Evolutionary conservation across 2,329 filamentous ascomycete genomes (phyloP).

Genomic region (Pestalotiopsis sp.): DNA sequence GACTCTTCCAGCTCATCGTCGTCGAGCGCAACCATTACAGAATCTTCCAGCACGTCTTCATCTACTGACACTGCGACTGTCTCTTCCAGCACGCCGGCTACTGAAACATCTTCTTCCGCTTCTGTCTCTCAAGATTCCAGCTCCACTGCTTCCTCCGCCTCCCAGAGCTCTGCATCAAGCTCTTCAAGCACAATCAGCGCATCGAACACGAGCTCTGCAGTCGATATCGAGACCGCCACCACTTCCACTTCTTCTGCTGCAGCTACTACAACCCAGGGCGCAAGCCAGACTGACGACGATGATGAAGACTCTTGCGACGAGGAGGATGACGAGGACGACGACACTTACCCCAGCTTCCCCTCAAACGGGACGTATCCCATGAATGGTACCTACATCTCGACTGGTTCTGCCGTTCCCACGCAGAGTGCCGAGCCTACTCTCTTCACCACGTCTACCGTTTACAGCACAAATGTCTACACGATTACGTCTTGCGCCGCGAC

Average conservation of each 20-base stretch:
- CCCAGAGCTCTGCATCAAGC: not conserved
- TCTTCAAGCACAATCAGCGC: not conserved
- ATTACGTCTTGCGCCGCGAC: slow-evolving; percentile 32
- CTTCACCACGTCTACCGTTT: slow-evolving; percentile 29
- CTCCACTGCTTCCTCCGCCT: not conserved
- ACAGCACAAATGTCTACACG: slow-evolving; percentile 30
- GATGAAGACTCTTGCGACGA: not conserved
- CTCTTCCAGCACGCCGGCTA: not conserved
- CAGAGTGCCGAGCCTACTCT: slow-evolving; percentile 1
- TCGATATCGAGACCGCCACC: not conserved
- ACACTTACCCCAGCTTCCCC: not conserved
- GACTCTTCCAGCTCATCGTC: not conserved
- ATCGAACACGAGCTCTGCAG: not conserved
- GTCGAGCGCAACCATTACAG: not conserved
- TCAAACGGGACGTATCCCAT: not conserved
- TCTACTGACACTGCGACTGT: not conserved
- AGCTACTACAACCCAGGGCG: not conserved
- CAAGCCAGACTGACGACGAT: not conserved
- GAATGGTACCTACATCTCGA: not conserved
- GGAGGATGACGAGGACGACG: not conserved
- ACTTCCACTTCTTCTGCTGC: not conserved
- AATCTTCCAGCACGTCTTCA: not conserved
- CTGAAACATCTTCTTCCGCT: not conserved
- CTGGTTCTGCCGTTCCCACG: not conserved
- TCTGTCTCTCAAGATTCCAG: not conserved